Conservation (phyloP, 2,329 filamentous ascomycete genomes). For the Monilinia laxa region DNA sequence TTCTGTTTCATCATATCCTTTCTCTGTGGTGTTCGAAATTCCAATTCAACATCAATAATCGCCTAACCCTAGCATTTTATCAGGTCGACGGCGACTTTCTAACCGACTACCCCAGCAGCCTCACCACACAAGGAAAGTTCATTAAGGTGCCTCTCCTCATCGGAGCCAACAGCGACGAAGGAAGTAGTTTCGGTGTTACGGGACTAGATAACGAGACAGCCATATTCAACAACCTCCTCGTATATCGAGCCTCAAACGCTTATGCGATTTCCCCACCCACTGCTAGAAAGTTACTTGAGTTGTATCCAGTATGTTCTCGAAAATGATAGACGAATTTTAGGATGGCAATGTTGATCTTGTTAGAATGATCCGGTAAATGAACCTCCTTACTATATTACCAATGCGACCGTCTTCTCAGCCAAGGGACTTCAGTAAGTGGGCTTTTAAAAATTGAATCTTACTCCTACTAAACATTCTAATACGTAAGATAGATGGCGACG, state of each 20-base stretch:
- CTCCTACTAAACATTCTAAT: background rate
- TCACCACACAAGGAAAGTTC: constrained; percentile 46
- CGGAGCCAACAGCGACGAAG: constrained; percentile 53
- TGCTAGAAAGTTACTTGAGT: constrained; percentile 46
- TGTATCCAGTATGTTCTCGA: constrained; percentile 43
- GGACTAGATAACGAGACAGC: constrained; percentile 46
- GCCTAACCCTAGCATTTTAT: background rate
- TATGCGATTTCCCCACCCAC: constrained; percentile 49
- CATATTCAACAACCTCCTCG: constrained; percentile 45
- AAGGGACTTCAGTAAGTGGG: constrained; percentile 41
- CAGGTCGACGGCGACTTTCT: constrained; percentile 48
- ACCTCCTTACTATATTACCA: constrained; percentile 46
- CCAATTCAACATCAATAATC: background rate
- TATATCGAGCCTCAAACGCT: constrained; percentile 43
- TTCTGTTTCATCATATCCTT: background rate
- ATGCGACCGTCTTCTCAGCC: constrained; percentile 37
- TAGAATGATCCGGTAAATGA: constrained; percentile 48
- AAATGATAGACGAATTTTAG: background rate
- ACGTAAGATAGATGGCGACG: constrained; percentile 43
- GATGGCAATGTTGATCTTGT: background rate
- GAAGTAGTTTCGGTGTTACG: constrained; percentile 45
- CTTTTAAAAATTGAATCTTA: too few species aligned
- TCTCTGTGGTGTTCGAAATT: background rate
- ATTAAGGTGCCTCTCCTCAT: constrained; percentile 48
- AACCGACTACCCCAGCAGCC: constrained; percentile 49